Percentiles rank a stretch among this genome's conserved stretches.
Evolutionary conservation across 2,329 filamentous ascomycete species (phyloP).

Genomic region (Zymoseptoria passerinii): DNA sequence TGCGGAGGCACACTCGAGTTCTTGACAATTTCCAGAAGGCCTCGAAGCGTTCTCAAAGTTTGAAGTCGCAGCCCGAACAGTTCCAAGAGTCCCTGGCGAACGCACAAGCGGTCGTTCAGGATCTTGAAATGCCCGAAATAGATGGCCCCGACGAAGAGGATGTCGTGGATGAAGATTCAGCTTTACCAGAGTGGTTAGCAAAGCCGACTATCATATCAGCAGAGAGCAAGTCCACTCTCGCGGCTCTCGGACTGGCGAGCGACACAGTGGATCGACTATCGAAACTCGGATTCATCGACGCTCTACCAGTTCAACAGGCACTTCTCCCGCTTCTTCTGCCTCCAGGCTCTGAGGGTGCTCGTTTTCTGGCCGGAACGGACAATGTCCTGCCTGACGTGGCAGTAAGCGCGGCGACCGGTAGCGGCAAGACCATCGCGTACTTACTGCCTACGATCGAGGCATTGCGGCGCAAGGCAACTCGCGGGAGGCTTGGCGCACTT

Average conservation of each 20-base stretch:
- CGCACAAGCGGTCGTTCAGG: slow-evolving; percentile 32
- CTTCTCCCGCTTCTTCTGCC: slow-evolving; percentile 68
- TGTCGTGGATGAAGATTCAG: slow-evolving; percentile 52
- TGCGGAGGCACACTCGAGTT: slow-evolving; percentile 29
- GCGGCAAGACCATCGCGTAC: slow-evolving; percentile 91
- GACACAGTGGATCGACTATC: slow-evolving; percentile 55
- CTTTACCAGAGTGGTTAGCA: slow-evolving; percentile 72
- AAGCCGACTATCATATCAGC: slow-evolving; percentile 62
- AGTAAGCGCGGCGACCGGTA: slow-evolving; percentile 87
- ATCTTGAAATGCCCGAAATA: slow-evolving; percentile 50
- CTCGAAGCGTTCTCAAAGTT: slow-evolving; percentile 11
- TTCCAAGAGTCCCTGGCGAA: slow-evolving; percentile 9
- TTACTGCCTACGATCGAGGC: slow-evolving; percentile 75
- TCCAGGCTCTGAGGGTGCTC: slow-evolving; percentile 38
- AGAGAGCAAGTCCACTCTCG: slow-evolving; percentile 53
- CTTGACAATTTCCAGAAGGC: slow-evolving; percentile 40
- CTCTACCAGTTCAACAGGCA: slow-evolving; percentile 72
- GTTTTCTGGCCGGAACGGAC: slow-evolving; percentile 21
- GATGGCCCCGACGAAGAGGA: not conserved
- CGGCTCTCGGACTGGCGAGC: slow-evolving; percentile 53
- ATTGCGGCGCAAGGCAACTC: slow-evolving; percentile 50
- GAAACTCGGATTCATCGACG: slow-evolving; percentile 59
- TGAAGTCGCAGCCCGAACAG: slow-evolving; percentile 6
- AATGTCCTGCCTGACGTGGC: slow-evolving; percentile 59
- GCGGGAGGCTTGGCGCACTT: slow-evolving; percentile 63